Evolutionary conservation across 2,329 filamentous ascomycete species (phyloP).

Genomic region (Aspergillus caelatus): DNA sequence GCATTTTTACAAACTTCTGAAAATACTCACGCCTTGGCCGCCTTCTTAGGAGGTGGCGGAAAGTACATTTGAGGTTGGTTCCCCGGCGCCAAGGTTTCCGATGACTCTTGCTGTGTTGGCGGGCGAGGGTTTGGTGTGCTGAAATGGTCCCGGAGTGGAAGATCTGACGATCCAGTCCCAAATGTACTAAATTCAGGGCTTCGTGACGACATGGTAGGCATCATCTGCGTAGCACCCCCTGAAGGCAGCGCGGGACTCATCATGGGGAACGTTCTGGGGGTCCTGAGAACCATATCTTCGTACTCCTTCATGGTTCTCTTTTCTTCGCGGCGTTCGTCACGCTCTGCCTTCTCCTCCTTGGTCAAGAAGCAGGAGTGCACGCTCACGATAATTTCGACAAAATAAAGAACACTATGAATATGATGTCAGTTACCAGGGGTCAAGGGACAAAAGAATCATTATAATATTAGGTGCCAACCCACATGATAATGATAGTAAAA

Average conservation of each 20-base stretch:
- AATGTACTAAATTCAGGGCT: constrained; percentile 47
- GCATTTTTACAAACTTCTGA: background rate
- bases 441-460: background rate
- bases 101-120: constrained; percentile 25
- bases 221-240: constrained; percentile 21
- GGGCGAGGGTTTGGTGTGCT: constrained; percentile 25
- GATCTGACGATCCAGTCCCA: constrained; percentile 39
- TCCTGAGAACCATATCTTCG: constrained; percentile 44
- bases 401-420: constrained; percentile 51
- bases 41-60: constrained; percentile 48
- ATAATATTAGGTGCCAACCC: constrained; percentile 36
- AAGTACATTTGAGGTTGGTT: constrained; percentile 41
- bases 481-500: constrained; percentile 60
- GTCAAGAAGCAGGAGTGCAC: constrained; percentile 52
- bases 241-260: constrained; percentile 29
- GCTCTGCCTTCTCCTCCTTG: constrained; percentile 38
- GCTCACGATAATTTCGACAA: constrained; percentile 51
- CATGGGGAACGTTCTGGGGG: constrained; percentile 38
- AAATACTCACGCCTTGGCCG: constrained; percentile 27
- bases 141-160: constrained; percentile 43
- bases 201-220: constrained; percentile 46
- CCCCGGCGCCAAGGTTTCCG: constrained; percentile 19
- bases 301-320: constrained; percentile 44
- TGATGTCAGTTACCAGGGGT: constrained; percentile 16
- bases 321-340: constrained; percentile 39